Conservation (phyloP, 306 rosid genomes). For the Pterocarpus macrocarpus region DNA sequence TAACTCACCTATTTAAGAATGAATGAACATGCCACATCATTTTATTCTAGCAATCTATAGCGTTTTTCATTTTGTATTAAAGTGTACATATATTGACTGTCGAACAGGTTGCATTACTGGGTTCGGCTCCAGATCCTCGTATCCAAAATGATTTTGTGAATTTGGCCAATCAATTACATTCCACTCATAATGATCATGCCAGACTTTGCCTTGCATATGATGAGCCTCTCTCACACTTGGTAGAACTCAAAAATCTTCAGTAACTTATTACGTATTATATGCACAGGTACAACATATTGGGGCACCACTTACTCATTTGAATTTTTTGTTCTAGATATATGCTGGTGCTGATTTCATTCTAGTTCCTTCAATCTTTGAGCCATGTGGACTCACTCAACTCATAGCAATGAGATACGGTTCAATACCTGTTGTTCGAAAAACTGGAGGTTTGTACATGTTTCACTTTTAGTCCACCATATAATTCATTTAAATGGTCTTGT, state of each 20-base stretch:
- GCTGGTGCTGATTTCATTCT: conserved; percentile 94
- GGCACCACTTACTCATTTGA: conserved; percentile 28
- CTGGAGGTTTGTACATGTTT: conserved; percentile 66
- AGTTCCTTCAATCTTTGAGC: conserved; percentile 99
- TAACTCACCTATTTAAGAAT: neutral
- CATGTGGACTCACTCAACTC: conserved; percentile 98
- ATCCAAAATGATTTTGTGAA: conserved; percentile 91
- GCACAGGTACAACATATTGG: conserved; percentile 32
- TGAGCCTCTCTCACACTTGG: conserved; percentile 99
- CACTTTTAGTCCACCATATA: conserved; percentile 5
- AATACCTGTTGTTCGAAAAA: conserved; percentile 93
- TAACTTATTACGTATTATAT: conserved; percentile 26
- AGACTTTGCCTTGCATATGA: conserved; percentile 91
- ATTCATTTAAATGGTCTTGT: conserved; percentile 32
- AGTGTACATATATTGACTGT: conserved; percentile 34
- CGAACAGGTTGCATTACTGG: conserved; percentile 88
- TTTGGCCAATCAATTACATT: conserved; percentile 78
- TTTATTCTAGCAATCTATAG: neutral
- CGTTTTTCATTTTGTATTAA: conserved; percentile 10
- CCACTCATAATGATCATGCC: conserved; percentile 67
- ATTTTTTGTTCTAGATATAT: conserved; percentile 70
- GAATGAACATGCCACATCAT: neutral
- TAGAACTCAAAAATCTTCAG: conserved; percentile 44
- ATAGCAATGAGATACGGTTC: conserved; percentile 99
- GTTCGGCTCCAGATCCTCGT: conserved; percentile 99